Percentiles rank a stretch among this genome's conserved stretches.
These are phyloP conservation scores for Pholiota microspora DNA, from an alignment of 768 basidiomycete genomes.

Conservation along the genomic window DNA sequence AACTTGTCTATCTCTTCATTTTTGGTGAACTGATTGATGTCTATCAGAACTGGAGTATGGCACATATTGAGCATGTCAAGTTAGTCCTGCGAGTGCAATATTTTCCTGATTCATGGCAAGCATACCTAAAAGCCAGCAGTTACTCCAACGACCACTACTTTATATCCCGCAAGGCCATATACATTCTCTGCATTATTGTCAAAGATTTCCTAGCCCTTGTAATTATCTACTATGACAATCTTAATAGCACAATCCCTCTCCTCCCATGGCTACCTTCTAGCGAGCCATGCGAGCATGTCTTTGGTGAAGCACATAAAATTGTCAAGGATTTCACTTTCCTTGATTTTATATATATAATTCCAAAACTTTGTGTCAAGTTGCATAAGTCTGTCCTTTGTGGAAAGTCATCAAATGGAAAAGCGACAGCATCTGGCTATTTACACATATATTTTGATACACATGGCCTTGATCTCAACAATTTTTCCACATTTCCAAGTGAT, in stretches of 20 bases:
- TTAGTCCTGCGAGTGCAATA: background rate
- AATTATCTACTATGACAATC: background rate
- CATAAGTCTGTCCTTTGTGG: conserved; percentile 17
- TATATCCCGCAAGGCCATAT: background rate
- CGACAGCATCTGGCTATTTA: conserved; percentile 21
- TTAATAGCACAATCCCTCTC: background rate
- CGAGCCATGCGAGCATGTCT: conserved; percentile 33
- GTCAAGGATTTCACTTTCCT: conserved; percentile 33
- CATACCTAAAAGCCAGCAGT: background rate
- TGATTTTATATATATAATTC: conserved; percentile 27
- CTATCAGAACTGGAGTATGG: background rate
- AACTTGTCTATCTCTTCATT: background rate
- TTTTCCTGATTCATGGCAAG: background rate
- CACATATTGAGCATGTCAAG: background rate
- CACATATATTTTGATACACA: conserved; percentile 26
- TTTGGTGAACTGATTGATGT: background rate
- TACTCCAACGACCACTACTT: background rate
- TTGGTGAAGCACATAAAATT: conserved; percentile 25
- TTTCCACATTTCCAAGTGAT: conserved; percentile 22
- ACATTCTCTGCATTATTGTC: background rate
- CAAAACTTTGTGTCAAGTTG: conserved; percentile 23
- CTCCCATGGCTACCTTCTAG: conserved; percentile 14
- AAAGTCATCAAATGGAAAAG: conserved; percentile 16
- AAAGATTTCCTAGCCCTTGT: background rate
- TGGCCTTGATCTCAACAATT: conserved; percentile 15